Evolutionary conservation across 768 basidiomycete genomes (phyloP).

Genomic region (Lactifluus volemus): DNA sequence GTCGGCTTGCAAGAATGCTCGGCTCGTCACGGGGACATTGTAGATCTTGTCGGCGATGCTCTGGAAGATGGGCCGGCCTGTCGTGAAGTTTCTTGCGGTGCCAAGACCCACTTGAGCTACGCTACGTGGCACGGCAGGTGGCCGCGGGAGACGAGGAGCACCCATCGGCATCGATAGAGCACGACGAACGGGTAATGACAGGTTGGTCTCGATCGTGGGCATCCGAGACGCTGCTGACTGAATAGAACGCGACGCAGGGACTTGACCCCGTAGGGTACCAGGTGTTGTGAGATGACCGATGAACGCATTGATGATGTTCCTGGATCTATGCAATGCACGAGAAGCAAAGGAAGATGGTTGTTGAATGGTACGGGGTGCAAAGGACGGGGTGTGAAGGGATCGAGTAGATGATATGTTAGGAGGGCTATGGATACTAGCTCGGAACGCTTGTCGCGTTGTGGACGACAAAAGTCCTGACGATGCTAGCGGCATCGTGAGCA

Average conservation of each 20-base stretch:
- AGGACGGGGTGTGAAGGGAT: slow-evolving; percentile 39
- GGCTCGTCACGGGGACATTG: slow-evolving; percentile 59
- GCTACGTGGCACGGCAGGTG: slow-evolving; percentile 38
- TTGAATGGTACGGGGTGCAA: slow-evolving; percentile 27
- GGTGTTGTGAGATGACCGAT: slow-evolving; percentile 52
- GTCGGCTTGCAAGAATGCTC: slow-evolving; percentile 69
- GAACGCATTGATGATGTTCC: slow-evolving; percentile 46
- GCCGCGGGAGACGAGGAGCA: slow-evolving; percentile 50
- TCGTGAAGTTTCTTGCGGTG: slow-evolving; percentile 66
- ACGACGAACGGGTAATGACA: slow-evolving; percentile 48
- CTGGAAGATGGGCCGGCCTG: slow-evolving; percentile 67
- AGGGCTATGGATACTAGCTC: slow-evolving; percentile 17
- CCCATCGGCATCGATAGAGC: slow-evolving; percentile 40
- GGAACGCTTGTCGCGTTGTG: slow-evolving; percentile 19
- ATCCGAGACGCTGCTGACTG: slow-evolving; percentile 22
- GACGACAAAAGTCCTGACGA: slow-evolving; percentile 25
- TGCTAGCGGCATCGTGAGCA: slow-evolving; percentile 26
- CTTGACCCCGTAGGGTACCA: slow-evolving; percentile 31
- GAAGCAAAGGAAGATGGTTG: slow-evolving; percentile 29
- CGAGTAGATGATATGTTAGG: slow-evolving; percentile 26
- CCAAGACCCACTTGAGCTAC: slow-evolving; percentile 68
- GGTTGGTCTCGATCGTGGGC: slow-evolving; percentile 40
- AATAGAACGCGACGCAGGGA: slow-evolving; percentile 26
- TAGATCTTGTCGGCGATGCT: slow-evolving; percentile 62
- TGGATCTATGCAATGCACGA: slow-evolving; percentile 44